A percentile compares a stretch with the other conserved stretches of the same genome.
Conservation (phyloP, 2,329 filamentous ascomycete species). For the Fusarium humuli region DNA sequence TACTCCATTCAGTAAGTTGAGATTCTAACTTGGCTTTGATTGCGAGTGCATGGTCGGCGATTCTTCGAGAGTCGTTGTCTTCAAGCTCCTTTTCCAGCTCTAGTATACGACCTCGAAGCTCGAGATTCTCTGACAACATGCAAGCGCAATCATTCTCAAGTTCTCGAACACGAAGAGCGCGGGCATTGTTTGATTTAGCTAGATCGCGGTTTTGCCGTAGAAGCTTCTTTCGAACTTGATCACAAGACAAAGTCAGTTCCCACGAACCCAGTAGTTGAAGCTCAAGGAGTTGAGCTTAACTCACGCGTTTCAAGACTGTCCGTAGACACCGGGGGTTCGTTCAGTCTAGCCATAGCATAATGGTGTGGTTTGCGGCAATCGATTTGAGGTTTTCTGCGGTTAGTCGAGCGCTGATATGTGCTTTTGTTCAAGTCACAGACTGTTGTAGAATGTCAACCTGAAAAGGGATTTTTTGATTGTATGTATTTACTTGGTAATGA, state of each 20-base stretch:
- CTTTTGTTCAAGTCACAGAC: constrained; percentile 28
- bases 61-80: constrained; percentile 67
- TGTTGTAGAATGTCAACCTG: constrained; percentile 45
- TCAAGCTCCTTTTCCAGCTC: constrained; percentile 76
- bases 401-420: constrained; percentile 25
- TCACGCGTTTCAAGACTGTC: constrained; percentile 79
- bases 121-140: constrained; percentile 82
- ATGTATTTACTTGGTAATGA: constrained; percentile 51
- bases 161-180: constrained; percentile 80
- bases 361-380: constrained; percentile 32
- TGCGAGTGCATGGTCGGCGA: constrained; percentile 74
- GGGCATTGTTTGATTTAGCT: constrained; percentile 80
- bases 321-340: constrained; percentile 75
- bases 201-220: constrained; percentile 87
- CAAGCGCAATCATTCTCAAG: constrained; percentile 81
- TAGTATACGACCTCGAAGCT: constrained; percentile 76
- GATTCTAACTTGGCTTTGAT: constrained; percentile 78
- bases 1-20: constrained; percentile 77
- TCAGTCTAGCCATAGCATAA: constrained; percentile 80
- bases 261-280: neutral
- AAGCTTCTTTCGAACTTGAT: constrained; percentile 79
- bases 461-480: constrained; percentile 43
- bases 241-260: constrained; percentile 35
- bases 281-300: constrained; percentile 50
- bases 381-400: constrained; percentile 27